These are phyloP conservation scores for Fomitopsis betulina DNA, from an alignment of 1,284 basidiomycete genomes.

Conservation along the genomic window DNA sequence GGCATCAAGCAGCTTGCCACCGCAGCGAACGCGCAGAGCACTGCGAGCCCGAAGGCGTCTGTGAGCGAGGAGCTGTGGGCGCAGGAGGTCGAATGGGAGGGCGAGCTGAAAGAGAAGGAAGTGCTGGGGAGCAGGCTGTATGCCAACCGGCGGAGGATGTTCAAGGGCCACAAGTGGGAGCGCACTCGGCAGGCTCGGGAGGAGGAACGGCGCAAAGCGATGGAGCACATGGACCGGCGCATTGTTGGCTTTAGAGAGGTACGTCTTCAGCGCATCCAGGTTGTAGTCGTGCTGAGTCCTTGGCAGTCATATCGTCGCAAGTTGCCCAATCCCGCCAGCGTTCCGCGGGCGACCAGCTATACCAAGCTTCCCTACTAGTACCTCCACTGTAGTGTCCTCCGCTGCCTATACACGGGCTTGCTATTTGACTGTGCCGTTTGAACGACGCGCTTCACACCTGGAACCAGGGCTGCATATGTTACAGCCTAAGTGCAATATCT, in stretches of 20 bases:
- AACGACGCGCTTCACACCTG: no score
- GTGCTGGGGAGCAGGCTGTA: constrained; percentile 58
- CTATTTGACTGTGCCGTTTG: background rate
- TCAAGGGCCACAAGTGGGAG: constrained; percentile 85
- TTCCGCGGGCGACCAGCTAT: constrained; percentile 12
- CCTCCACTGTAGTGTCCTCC: no score
- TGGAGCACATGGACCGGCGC: constrained; percentile 65
- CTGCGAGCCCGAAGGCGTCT: background rate
- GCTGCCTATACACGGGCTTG: background rate
- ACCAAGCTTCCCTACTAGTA: constrained; percentile 10
- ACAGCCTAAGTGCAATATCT: no score
- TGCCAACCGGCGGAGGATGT: constrained; percentile 72
- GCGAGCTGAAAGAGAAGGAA: constrained; percentile 44
- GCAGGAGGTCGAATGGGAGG: constrained; percentile 51
- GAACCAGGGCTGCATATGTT: no score
- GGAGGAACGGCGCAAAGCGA: constrained; percentile 44
- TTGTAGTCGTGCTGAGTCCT: constrained; percentile 1
- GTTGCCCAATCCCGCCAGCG: constrained; percentile 19
- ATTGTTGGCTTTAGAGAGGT: constrained; percentile 62
- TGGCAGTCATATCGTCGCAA: constrained; percentile 19
- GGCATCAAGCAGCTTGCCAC: constrained; percentile 12
- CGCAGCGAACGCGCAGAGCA: constrained; percentile 2
- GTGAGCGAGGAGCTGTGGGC: constrained; percentile 26
- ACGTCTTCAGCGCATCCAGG: constrained; percentile 25
- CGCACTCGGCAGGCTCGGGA: constrained; percentile 42